These are phyloP conservation scores for Fabrea salina DNA, from an alignment of 169 alveolate genomes.

Conservation along the genomic window DNA sequence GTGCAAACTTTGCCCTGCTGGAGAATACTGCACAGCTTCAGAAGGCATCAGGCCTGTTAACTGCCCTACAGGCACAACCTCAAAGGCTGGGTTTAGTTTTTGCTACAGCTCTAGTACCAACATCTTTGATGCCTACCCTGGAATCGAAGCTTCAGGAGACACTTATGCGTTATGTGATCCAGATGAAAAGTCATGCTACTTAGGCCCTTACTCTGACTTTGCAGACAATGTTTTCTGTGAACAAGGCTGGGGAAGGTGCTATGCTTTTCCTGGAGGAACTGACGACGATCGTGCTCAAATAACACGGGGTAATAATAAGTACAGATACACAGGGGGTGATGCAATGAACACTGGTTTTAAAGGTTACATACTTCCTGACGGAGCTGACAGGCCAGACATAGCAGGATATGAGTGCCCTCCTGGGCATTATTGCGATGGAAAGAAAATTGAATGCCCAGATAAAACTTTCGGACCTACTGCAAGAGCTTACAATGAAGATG, in stretches of 20 bases:
- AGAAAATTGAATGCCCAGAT: constrained; percentile 35
- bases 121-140: constrained; percentile 36
- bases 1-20: constrained; percentile 45
- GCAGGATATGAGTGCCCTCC: constrained; percentile 19
- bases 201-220: not conserved
- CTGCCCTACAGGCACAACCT: constrained; percentile 55
- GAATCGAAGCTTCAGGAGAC: not conserved
- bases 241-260: constrained; percentile 13
- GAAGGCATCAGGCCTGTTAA: constrained; percentile 45
- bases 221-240: not conserved
- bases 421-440: constrained; percentile 25
- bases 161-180: not conserved
- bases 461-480: constrained; percentile 56
- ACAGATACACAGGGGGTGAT: not conserved
- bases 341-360: not conserved
- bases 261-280: constrained; percentile 13
- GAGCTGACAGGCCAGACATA: constrained; percentile 14
- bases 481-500: not conserved
- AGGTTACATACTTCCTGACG: constrained; percentile 8
- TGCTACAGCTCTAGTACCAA: constrained; percentile 28
- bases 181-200: not conserved
- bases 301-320: not conserved
- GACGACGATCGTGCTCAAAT: not conserved
- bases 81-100: constrained; percentile 32
- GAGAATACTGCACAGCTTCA: constrained; percentile 51